Conservation (phyloP, 371 early-diverging fungal species). For the Lichtheimia ornata region DNA sequence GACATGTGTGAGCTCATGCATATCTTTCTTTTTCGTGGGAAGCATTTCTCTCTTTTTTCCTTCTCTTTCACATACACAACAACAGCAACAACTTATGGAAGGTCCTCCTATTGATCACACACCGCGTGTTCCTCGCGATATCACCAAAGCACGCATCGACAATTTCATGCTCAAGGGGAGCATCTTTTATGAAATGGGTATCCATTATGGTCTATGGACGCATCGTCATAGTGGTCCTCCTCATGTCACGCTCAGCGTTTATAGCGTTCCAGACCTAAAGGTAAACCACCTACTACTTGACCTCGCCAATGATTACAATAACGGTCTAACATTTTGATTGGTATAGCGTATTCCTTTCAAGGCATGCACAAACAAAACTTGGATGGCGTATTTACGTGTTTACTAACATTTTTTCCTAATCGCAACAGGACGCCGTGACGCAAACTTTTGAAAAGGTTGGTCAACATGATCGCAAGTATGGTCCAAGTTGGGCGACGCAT, state of each 20-base stretch:
- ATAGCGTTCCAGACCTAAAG: slow-evolving; percentile 78
- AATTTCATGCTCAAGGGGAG: slow-evolving; percentile 43
- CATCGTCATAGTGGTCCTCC: slow-evolving; percentile 30
- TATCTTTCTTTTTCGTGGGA: slow-evolving; percentile 2
- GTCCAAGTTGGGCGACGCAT: slow-evolving; percentile 79
- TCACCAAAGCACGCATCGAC: slow-evolving; percentile 39
- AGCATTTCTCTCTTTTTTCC: neutral
- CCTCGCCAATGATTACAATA: too few relatives aligned
- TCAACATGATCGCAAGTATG: slow-evolving; percentile 32
- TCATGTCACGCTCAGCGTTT: slow-evolving; percentile 51
- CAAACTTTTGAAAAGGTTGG: slow-evolving; percentile 35
- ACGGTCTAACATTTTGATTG: neutral
- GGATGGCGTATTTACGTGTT: too few relatives aligned
- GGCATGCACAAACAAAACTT: slow-evolving; percentile 17
- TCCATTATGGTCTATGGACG: slow-evolving; percentile 40
- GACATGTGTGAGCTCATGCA: neutral
- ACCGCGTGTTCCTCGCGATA: slow-evolving; percentile 40
- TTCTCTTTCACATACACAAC: neutral
- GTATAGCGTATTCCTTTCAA: slow-evolving; percentile 43
- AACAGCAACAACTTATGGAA: neutral
- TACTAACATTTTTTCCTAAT: neutral
- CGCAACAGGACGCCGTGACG: slow-evolving; percentile 37
- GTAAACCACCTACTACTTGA: slow-evolving; percentile 13
- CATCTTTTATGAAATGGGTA: slow-evolving; percentile 50
- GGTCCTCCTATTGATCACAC: slow-evolving; percentile 35